Evolutionary conservation across 2,329 filamentous ascomycete genomes (phyloP).

Genomic region (Monosporascus sp.): DNA sequence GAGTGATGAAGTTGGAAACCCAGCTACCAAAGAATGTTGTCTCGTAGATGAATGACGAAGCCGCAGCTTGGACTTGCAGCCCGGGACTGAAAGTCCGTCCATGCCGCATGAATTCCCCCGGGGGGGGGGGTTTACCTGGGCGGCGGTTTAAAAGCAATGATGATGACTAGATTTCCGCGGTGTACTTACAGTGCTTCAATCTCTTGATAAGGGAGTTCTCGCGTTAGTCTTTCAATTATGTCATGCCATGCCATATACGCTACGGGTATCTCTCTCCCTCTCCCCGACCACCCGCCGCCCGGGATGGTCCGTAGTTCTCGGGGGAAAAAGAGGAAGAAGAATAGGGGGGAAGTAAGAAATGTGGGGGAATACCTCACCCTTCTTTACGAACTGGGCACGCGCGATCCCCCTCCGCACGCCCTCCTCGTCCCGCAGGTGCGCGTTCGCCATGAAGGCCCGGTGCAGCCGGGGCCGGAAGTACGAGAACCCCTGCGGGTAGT

Average conservation of each 20-base stretch:
- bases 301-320: too few relatives aligned
- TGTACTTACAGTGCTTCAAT: conserved; percentile 83
- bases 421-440: conserved; percentile 62
- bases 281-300: not conserved
- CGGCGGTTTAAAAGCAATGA: too few relatives aligned
- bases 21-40: too few relatives aligned
- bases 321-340: not conserved
- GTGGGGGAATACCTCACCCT: conserved; percentile 52
- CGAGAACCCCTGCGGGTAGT: conserved; percentile 70
- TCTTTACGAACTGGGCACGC: conserved; percentile 83
- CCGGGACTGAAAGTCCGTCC: too few relatives aligned
- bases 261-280: not conserved
- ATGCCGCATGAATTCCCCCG: too few relatives aligned
- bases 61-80: too few relatives aligned
- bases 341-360: not conserved
- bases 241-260: too few relatives aligned
- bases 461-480: conserved; percentile 82
- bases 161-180: too few relatives aligned
- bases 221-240: too few relatives aligned
- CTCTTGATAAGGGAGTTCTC: conserved; percentile 46
- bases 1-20: too few relatives aligned
- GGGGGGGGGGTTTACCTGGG: too few relatives aligned
- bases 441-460: conserved; percentile 76
- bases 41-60: too few relatives aligned
- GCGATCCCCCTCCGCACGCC: conserved; percentile 73